phyloP scores from a whole-genome alignment of 768 basidiomycete species.

The Mycena indigotica region DNA sequence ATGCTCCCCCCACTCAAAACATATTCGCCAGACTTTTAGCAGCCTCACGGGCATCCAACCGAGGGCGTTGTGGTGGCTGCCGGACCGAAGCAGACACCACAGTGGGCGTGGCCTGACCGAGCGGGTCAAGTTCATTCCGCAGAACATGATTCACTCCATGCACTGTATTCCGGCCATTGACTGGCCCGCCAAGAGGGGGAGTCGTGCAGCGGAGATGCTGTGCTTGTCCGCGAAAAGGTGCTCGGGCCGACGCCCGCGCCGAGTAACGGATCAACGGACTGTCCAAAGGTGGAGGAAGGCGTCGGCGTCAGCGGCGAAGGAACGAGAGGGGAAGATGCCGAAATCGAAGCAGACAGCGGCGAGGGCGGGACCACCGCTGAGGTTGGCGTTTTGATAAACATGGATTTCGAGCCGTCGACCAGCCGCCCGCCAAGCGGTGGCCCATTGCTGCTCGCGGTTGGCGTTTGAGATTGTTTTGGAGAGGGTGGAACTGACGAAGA shows the following conservation, averaged over 20 bases:
- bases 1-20: slow-evolving; percentile 62
- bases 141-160: slow-evolving; percentile 21
- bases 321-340: slow-evolving; percentile 38
- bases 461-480: slow-evolving; percentile 31
- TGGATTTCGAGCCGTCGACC: slow-evolving; percentile 77
- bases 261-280: slow-evolving; percentile 40
- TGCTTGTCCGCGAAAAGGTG: slow-evolving; percentile 17
- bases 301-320: slow-evolving; percentile 23
- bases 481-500: slow-evolving; percentile 45
- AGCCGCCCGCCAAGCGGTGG: slow-evolving; percentile 67
- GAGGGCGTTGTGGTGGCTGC: slow-evolving; percentile 67
- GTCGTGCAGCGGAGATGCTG: slow-evolving; percentile 36
- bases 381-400: slow-evolving; percentile 65
- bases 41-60: slow-evolving; percentile 82
- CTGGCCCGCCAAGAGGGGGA: no score
- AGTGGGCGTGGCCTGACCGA: slow-evolving; percentile 60
- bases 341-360: slow-evolving; percentile 36
- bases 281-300: slow-evolving; percentile 19
- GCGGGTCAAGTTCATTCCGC: slow-evolving; percentile 55
- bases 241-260: slow-evolving; percentile 32
- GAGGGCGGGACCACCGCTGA: slow-evolving; percentile 39
- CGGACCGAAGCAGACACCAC: slow-evolving; percentile 76
- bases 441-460: slow-evolving; percentile 36
- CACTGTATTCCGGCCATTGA: slow-evolving; percentile 21
- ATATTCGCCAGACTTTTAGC: slow-evolving; percentile 90